Conservation (phyloP, 164 flowering plant species). For the Kalanchoe fedtschenkoi region DNA sequence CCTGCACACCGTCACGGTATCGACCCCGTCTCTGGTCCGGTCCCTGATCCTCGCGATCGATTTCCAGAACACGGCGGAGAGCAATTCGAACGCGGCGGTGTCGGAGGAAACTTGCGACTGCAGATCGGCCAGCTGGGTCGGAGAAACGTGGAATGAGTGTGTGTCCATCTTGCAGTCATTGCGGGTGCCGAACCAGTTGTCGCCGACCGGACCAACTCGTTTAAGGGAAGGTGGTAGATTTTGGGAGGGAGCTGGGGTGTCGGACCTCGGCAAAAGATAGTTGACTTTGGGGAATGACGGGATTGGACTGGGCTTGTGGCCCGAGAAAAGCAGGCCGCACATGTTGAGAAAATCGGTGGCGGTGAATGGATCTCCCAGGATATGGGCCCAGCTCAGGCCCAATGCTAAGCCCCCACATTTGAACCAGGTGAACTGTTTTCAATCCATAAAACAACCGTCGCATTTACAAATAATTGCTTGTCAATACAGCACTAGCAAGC, state of each 20-base stretch:
- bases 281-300: background rate
- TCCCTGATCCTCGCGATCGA: constrained; percentile 23
- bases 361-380: constrained; percentile 29
- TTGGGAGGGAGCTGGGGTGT: constrained; percentile 1
- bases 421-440: constrained; percentile 26
- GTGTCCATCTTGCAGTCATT: constrained; percentile 27
- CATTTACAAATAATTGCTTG: too few relatives aligned
- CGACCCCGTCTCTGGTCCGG: constrained; percentile 12
- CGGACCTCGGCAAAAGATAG: background rate
- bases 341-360: constrained; percentile 16
- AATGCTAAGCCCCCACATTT: constrained; percentile 32
- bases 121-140: constrained; percentile 19
- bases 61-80: constrained; percentile 41
- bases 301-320: constrained; percentile 1
- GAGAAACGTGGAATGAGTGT: constrained; percentile 20
- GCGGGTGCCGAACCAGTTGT: constrained; percentile 27
- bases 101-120: constrained; percentile 13
- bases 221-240: constrained; percentile 21
- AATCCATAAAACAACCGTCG: too few relatives aligned
- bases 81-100: constrained; percentile 22
- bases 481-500: too few relatives aligned
- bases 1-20: constrained; percentile 26
- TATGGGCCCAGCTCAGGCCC: constrained; percentile 34
- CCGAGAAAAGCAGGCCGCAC: constrained; percentile 14
- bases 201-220: constrained; percentile 55